phyloP scores from a whole-genome alignment of 164 flowering plant genomes.

The Magnolia officinalis region DNA sequence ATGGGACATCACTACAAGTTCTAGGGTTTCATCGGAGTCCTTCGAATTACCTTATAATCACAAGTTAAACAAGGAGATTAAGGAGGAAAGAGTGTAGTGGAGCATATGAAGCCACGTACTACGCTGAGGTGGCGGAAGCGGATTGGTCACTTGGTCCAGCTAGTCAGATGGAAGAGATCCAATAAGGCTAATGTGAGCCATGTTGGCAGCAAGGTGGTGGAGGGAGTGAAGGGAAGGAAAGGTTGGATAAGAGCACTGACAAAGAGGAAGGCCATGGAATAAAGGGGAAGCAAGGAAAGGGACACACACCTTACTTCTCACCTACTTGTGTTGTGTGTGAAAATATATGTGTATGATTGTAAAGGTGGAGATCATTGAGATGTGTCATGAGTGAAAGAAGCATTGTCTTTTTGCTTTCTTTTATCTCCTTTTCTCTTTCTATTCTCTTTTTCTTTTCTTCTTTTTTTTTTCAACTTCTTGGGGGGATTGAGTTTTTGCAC shows the following conservation, averaged over 20 bases:
- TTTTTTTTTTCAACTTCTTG: not conserved
- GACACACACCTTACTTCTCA: conserved; percentile 9
- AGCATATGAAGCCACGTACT: conserved; percentile 42
- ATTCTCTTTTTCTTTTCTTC: not conserved
- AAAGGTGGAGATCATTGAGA: conserved; percentile 21
- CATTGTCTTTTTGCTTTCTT: not conserved
- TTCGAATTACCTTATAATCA: conserved; percentile 30
- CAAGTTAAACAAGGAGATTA: conserved; percentile 19
- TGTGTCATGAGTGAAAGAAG: conserved; percentile 9
- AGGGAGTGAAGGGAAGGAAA: conserved; percentile 52
- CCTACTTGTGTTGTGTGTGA: conserved; percentile 2
- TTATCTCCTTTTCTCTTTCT: not conserved
- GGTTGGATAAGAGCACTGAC: conserved; percentile 74
- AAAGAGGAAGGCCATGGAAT: conserved; percentile 54
- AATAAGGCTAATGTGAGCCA: conserved; percentile 45
- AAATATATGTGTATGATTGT: conserved; percentile 14
- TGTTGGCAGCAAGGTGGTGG: conserved; percentile 51
- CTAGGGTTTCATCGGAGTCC: conserved; percentile 37
- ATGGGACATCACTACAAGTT: conserved; percentile 60
- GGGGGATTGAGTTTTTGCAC: not conserved
- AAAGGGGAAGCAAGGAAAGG: conserved; percentile 24
- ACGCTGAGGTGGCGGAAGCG: conserved; percentile 76
- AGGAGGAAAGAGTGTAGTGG: conserved; percentile 46
- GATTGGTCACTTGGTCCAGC: conserved; percentile 74
- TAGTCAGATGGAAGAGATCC: conserved; percentile 64